A percentile compares a stretch with the other conserved stretches of the same genome.
These are phyloP conservation scores for Curvularia sp. DNA, from an alignment of 2,329 filamentous ascomycete genomes.

Conservation along the genomic window DNA sequence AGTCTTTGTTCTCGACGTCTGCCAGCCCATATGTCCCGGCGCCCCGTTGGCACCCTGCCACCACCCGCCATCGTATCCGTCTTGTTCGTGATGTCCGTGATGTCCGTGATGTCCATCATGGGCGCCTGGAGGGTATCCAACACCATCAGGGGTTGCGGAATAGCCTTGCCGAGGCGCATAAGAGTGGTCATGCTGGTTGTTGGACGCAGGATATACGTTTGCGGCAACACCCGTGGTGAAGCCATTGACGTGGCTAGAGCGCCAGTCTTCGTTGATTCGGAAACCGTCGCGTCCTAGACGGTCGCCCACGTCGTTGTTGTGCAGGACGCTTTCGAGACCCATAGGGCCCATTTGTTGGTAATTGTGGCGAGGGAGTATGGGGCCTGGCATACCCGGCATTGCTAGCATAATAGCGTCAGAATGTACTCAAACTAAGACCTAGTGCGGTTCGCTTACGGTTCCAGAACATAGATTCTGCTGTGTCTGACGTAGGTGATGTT, in stretches of 20 bases:
- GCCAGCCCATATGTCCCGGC: constrained; percentile 18
- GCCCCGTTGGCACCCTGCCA: constrained; percentile 16
- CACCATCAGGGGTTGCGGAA: constrained; percentile 3
- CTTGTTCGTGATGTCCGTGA: constrained; percentile 9
- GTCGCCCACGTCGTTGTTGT: constrained; percentile 40
- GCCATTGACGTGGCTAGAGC: constrained; percentile 26
- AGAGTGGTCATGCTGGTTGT: constrained; percentile 1
- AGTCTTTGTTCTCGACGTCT: not conserved
- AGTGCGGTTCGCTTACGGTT: constrained; percentile 29
- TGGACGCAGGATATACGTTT: constrained; percentile 13
- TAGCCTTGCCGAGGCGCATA: constrained; percentile 15
- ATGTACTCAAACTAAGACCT: not conserved
- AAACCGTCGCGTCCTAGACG: constrained; percentile 47
- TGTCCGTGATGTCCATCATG: constrained; percentile 7
- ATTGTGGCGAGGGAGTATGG: constrained; percentile 42
- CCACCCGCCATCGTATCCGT: constrained; percentile 17
- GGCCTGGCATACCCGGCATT: constrained; percentile 51
- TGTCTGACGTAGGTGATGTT: constrained; percentile 20
- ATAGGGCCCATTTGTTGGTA: constrained; percentile 43
- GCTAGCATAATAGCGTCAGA: constrained; percentile 19
- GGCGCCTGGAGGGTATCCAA: constrained; percentile 3
- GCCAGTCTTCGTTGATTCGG: constrained; percentile 40
- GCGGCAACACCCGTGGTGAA: constrained; percentile 16
- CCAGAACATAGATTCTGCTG: constrained; percentile 42
- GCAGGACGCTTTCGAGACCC: constrained; percentile 47